These are phyloP conservation scores for Hysterium pulicare DNA, from an alignment of 2,329 filamentous ascomycete genomes.

Conservation along the genomic window DNA sequence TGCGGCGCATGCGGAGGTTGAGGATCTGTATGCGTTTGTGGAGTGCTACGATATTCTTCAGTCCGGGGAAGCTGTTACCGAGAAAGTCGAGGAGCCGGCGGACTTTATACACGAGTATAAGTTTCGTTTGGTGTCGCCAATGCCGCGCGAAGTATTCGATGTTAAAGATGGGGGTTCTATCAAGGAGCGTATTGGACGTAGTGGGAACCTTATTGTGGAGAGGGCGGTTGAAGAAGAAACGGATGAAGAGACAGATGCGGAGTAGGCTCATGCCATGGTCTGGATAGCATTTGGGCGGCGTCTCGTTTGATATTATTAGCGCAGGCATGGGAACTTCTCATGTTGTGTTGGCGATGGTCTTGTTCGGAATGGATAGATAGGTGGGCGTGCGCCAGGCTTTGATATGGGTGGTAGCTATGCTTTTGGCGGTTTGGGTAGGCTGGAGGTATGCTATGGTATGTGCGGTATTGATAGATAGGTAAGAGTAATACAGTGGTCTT, in stretches of 20 bases:
- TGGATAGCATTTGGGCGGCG: too few species aligned
- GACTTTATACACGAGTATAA: conserved; percentile 76
- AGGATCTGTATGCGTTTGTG: conserved; percentile 93
- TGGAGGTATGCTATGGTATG: too few species aligned
- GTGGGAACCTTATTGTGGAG: conserved; percentile 88
- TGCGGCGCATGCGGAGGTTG: conserved; percentile 63
- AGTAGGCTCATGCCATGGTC: too few species aligned
- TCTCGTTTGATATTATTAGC: too few species aligned
- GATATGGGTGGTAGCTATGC: too few species aligned
- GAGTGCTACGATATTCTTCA: conserved; percentile 76
- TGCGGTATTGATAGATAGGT: too few species aligned
- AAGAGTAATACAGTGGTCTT: too few species aligned
- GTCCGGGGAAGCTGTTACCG: conserved; percentile 31
- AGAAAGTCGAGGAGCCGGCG: conserved; percentile 52
- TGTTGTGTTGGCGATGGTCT: too few species aligned
- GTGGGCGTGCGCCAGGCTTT: too few species aligned
- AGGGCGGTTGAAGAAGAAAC: conserved; percentile 56
- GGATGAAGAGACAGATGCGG: conserved; percentile 41
- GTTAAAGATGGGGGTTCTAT: conserved; percentile 64
- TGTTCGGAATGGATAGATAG: too few species aligned
- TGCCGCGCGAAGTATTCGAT: conserved; percentile 80
- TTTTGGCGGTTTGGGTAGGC: too few species aligned
- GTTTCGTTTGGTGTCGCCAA: conserved; percentile 81
- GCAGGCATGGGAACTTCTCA: too few species aligned
- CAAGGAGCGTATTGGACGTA: conserved; percentile 70